These are phyloP conservation scores for Podila clonocystis DNA, from an alignment of 192 early-diverging fungal species.

Conservation along the genomic window DNA sequence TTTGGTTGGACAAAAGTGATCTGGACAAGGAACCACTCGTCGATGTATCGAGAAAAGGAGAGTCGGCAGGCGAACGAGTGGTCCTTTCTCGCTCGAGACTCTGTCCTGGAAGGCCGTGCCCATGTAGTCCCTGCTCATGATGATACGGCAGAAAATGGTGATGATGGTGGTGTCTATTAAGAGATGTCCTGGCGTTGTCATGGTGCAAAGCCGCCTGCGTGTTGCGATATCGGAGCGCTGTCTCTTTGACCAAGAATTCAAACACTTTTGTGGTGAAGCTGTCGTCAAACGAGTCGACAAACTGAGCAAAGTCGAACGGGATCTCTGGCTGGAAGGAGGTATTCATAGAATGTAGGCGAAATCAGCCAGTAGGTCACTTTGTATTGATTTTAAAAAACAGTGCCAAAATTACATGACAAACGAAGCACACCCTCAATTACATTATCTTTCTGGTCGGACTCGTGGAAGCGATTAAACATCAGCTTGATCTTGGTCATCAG, in stretches of 20 bases:
- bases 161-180: conserved; percentile 27
- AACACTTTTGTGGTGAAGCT: conserved; percentile 40
- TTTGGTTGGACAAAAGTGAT: too few relatives aligned
- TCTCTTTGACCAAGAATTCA: conserved; percentile 46
- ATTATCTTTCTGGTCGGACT: conserved; percentile 43
- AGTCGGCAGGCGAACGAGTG: too few relatives aligned
- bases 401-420: not conserved
- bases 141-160: not conserved
- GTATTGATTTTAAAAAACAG: not conserved
- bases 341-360: not conserved
- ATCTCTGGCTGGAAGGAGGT: not conserved
- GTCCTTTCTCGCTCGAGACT: too few relatives aligned
- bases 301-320: conserved; percentile 44
- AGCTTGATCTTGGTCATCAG: conserved; percentile 45
- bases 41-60: too few relatives aligned
- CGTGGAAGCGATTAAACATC: conserved; percentile 42
- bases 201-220: conserved; percentile 12
- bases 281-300: conserved; percentile 47
- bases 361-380: not conserved
- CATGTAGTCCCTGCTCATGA: too few relatives aligned
- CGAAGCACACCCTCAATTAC: conserved; percentile 9
- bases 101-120: too few relatives aligned
- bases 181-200: not conserved
- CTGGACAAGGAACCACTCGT: too few relatives aligned
- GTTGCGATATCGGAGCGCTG: conserved; percentile 30